A percentile compares a stretch with the other conserved stretches of the same genome.
phyloP scores from a whole-genome alignment of 192 early-diverging fungal genomes.

The Mortierella alpina region DNA sequence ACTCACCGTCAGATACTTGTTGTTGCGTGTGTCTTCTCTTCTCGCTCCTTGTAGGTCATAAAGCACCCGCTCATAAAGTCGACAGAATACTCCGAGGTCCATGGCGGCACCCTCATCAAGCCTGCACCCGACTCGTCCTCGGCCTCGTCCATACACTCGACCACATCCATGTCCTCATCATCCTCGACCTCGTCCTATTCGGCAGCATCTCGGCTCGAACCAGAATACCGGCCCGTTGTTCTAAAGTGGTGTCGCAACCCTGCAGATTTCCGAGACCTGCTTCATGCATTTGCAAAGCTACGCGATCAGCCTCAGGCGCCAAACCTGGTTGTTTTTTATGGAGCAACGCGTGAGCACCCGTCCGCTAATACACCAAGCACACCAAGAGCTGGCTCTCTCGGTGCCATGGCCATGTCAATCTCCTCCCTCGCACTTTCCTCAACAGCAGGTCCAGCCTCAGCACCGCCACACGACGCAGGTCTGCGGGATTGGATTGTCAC shows the following conservation, averaged over 20 bases:
- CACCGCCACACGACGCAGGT: background rate
- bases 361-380: slow-evolving; percentile 1
- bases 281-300: slow-evolving; percentile 38
- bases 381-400: slow-evolving; percentile 25
- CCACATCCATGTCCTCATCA: slow-evolving; percentile 18
- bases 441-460: slow-evolving; percentile 4
- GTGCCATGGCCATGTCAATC: slow-evolving; percentile 21
- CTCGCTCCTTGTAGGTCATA: slow-evolving; percentile 25
- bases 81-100: slow-evolving; percentile 52
- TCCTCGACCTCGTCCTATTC: slow-evolving; percentile 13
- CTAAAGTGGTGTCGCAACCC: slow-evolving; percentile 43
- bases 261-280: slow-evolving; percentile 49
- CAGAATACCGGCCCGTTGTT: slow-evolving; percentile 43
- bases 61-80: slow-evolving; percentile 54
- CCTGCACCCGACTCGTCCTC: slow-evolving; percentile 14
- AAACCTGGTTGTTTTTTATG: slow-evolving; percentile 44
- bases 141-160: slow-evolving; percentile 31
- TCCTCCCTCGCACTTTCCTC: slow-evolving; percentile 39
- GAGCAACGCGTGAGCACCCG: slow-evolving; percentile 45
- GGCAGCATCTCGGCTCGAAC: slow-evolving; percentile 15
- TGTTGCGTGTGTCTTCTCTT: background rate
- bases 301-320: slow-evolving; percentile 35
- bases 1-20: background rate
- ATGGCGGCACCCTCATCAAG: slow-evolving; percentile 39
- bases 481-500: slow-evolving; percentile 52